These are phyloP conservation scores for Calonectria hongkongensis DNA, from an alignment of 2,329 filamentous ascomycete genomes.

Conservation along the genomic window DNA sequence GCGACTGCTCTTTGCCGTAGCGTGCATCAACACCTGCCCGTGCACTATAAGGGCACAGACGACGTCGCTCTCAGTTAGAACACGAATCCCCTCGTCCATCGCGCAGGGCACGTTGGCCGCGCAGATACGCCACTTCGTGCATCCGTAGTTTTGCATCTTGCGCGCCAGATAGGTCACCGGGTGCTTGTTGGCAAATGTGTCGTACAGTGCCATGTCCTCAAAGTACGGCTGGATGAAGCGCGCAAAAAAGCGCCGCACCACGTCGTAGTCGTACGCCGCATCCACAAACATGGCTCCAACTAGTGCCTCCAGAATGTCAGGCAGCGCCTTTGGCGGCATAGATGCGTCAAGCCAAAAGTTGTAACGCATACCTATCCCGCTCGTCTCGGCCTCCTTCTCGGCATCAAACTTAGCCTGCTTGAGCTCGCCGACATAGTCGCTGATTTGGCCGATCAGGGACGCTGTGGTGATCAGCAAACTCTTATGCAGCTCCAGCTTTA, in stretches of 20 bases:
- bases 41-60: conserved; percentile 87
- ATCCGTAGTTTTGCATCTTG: conserved; percentile 78
- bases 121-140: conserved; percentile 74
- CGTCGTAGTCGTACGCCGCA: conserved; percentile 83
- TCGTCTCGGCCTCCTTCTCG: conserved; percentile 57
- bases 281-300: conserved; percentile 95
- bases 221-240: conserved; percentile 85
- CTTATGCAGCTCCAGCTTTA: conserved; percentile 84
- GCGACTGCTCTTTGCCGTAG: conserved; percentile 76
- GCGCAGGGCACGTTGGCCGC: conserved; percentile 64
- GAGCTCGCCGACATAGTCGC: conserved; percentile 75
- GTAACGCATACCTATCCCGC: conserved; percentile 57
- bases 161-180: conserved; percentile 84
- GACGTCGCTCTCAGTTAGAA: conserved; percentile 70
- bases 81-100: conserved; percentile 64
- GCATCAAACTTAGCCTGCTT: conserved; percentile 67
- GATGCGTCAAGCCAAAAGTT: conserved; percentile 82
- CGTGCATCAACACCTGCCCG: conserved; percentile 78
- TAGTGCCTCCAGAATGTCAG: conserved; percentile 92
- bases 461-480: conserved; percentile 77
- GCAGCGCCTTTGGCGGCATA: conserved; percentile 83
- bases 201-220: conserved; percentile 89
- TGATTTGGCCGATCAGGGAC: conserved; percentile 64
- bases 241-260: conserved; percentile 87
- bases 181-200: conserved; percentile 90